These are phyloP conservation scores for Priceomyces fermenticarens DNA, from an alignment of 805 yeast genomes.

Conservation along the genomic window DNA sequence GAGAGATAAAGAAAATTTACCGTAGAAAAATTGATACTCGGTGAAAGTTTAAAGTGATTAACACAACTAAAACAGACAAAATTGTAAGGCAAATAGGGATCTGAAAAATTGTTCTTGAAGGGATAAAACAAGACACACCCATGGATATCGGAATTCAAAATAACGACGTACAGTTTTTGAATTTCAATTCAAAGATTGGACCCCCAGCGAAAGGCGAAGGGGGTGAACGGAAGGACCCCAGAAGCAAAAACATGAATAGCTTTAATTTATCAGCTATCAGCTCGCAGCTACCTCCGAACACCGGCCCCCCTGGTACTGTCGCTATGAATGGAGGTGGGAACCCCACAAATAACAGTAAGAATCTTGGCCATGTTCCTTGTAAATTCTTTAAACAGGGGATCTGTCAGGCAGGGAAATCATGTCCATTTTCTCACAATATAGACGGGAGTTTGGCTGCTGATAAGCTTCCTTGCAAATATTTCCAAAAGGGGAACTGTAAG, in stretches of 20 bases:
- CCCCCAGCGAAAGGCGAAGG: slow-evolving; percentile 1
- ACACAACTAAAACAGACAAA: too few species aligned
- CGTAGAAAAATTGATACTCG: too few species aligned
- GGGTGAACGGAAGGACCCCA: slow-evolving; percentile 3
- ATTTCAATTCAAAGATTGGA: slow-evolving; percentile 1
- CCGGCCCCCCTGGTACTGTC: slow-evolving; percentile 33
- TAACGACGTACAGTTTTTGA: slow-evolving; percentile 4
- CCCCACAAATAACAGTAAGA: slow-evolving; percentile 28
- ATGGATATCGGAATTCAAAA: slow-evolving; percentile 5
- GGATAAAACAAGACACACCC: not conserved
- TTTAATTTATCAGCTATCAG: slow-evolving; percentile 13
- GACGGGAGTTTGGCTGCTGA: slow-evolving; percentile 54
- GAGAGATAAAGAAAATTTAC: too few species aligned
- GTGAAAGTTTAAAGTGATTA: too few species aligned
- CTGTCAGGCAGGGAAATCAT: slow-evolving; percentile 90
- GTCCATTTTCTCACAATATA: slow-evolving; percentile 85
- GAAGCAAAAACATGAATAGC: slow-evolving; percentile 10
- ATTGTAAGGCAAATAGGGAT: too few species aligned
- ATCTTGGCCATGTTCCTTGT: slow-evolving; percentile 93
- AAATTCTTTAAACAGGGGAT: slow-evolving; percentile 89
- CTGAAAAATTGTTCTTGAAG: not conserved
- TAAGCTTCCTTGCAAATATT: slow-evolving; percentile 80
- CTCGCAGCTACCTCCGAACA: slow-evolving; percentile 31
- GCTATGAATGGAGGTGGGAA: slow-evolving; percentile 11
- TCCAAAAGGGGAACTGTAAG: slow-evolving; percentile 94